Evolutionary conservation across 352 stramenopile genomes (phyloP).

Genomic region (Blastocystis sp.): DNA sequence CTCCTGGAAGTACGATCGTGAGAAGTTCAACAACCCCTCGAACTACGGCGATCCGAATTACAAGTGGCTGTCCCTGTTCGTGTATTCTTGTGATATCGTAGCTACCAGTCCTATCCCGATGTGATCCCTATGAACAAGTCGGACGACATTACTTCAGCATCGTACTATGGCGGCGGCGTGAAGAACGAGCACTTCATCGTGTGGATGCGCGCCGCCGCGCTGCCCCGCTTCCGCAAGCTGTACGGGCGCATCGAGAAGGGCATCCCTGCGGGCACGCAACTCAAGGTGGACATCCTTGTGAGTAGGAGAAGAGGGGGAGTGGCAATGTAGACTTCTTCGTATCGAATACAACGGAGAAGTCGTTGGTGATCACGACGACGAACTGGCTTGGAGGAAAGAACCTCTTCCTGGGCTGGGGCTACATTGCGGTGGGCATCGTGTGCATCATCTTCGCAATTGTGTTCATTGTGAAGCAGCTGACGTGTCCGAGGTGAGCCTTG

Average conservation of each 20-base stretch:
- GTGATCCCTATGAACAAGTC: slow-evolving; percentile 58
- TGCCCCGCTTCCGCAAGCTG: slow-evolving; percentile 98
- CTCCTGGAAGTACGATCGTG: slow-evolving; percentile 84
- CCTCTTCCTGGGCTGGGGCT: slow-evolving; percentile 88
- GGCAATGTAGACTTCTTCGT: slow-evolving; percentile 58
- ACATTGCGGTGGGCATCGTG: slow-evolving; percentile 89
- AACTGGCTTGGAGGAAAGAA: slow-evolving; percentile 93
- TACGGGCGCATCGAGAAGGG: slow-evolving; percentile 93
- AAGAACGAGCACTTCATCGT: slow-evolving; percentile 99
- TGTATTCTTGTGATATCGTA: neutral
- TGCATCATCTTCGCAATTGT: slow-evolving; percentile 87
- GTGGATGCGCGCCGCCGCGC: slow-evolving; percentile 95
- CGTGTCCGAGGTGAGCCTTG: slow-evolving; percentile 82
- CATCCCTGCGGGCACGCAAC: slow-evolving; percentile 76
- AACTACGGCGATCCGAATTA: slow-evolving; percentile 73
- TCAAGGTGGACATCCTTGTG: slow-evolving; percentile 67
- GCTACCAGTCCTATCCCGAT: slow-evolving; percentile 63
- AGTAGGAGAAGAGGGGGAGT: neutral
- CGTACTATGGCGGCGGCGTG: slow-evolving; percentile 57
- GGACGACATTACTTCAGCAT: slow-evolving; percentile 47
- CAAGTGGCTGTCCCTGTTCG: slow-evolving; percentile 72
- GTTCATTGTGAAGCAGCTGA: slow-evolving; percentile 91
- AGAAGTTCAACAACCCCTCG: slow-evolving; percentile 84
- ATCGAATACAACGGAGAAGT: slow-evolving; percentile 76
- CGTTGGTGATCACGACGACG: slow-evolving; percentile 89